Conservation (phyloP, 169 alveolate genomes). For the Cryptosporidium ryanae region DNA sequence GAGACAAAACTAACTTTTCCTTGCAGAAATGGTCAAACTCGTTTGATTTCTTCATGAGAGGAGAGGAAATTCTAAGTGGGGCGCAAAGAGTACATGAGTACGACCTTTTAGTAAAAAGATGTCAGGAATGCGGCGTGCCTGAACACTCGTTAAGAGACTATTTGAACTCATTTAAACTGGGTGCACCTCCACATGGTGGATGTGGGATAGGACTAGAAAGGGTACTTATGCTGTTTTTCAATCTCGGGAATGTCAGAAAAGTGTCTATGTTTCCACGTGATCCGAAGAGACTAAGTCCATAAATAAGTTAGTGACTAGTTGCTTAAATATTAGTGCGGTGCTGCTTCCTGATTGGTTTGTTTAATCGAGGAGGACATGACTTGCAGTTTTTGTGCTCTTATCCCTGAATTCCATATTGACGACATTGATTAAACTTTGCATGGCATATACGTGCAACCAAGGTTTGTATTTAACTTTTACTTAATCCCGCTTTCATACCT, state of each 20-base stretch:
- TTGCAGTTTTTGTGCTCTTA: background rate
- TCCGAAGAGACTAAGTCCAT: conserved; percentile 97
- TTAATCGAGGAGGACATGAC: background rate
- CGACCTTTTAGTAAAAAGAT: conserved; percentile 86
- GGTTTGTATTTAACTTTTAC: too few relatives aligned
- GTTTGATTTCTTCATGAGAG: conserved; percentile 99
- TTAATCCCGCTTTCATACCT: too few relatives aligned
- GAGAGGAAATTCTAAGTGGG: conserved; percentile 99
- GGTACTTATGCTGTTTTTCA: conserved; percentile 96
- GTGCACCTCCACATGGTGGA: conserved; percentile 99
- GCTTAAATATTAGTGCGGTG: too few relatives aligned
- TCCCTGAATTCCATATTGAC: too few relatives aligned
- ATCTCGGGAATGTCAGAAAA: conserved; percentile 95
- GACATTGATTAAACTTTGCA: too few relatives aligned
- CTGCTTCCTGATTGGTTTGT: too few relatives aligned
- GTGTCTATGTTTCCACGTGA: conserved; percentile 99
- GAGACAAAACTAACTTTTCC: background rate
- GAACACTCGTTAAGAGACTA: conserved; percentile 83
- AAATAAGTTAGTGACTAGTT: conserved; percentile 37
- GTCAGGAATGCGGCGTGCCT: conserved; percentile 76
- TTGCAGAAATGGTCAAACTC: conserved; percentile 88
- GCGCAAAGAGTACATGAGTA: conserved; percentile 99
- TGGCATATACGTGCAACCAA: too few relatives aligned
- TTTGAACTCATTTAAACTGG: conserved; percentile 93
- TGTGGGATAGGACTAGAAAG: conserved; percentile 99